Conservation (phyloP, 106 monocot genomes). For the Allium sativum region DNA sequence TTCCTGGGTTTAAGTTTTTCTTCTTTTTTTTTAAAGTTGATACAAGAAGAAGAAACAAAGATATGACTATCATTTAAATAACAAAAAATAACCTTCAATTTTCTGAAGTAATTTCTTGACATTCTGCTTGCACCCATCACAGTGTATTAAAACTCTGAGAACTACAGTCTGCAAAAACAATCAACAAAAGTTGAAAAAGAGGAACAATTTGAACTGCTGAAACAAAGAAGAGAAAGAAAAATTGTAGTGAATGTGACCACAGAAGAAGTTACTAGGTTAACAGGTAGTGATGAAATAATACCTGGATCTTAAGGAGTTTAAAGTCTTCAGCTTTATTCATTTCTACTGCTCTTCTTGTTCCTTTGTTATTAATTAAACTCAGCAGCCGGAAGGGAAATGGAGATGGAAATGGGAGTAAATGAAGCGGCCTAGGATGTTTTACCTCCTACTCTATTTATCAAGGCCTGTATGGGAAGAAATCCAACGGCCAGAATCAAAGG, state of each 20-base stretch:
- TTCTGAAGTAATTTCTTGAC: constrained; percentile 29
- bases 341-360: constrained; percentile 8
- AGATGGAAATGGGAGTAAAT: too few species aligned
- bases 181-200: not conserved
- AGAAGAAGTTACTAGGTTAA: too few species aligned
- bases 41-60: not conserved
- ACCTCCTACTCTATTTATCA: not conserved
- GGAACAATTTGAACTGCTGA: too few species aligned
- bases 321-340: constrained; percentile 26
- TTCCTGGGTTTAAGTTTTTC: not conserved
- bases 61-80: not conserved
- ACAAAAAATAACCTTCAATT: constrained; percentile 18
- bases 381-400: not conserved
- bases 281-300: not conserved
- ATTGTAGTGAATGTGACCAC: too few species aligned
- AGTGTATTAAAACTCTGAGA: constrained; percentile 31
- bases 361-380: constrained; percentile 1
- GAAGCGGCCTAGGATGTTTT: too few species aligned
- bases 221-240: not conserved
- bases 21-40: not conserved
- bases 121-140: constrained; percentile 35
- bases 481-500: too few species aligned
- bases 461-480: not conserved
- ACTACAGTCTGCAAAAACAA: constrained; percentile 13
- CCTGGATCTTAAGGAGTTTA: constrained; percentile 31